Evolutionary conservation across 2,329 filamentous ascomycete species (phyloP).

Genomic region (Talaromyces sp.): DNA sequence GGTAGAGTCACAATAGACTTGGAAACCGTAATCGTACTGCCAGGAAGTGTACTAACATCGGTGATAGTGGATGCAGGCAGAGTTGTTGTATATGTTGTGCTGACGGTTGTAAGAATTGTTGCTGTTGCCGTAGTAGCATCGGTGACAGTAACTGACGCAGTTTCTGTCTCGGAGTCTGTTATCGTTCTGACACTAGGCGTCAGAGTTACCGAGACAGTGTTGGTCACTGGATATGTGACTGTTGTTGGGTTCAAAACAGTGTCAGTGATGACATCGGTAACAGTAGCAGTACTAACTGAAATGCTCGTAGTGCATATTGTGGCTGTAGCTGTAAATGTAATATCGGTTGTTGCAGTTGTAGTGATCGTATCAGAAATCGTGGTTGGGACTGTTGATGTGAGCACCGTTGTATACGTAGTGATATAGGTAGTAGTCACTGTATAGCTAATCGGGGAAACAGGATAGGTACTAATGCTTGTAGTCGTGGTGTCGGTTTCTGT

Average conservation of each 20-base stretch:
- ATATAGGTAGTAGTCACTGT: conserved; percentile 3
- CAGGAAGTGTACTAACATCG: conserved; percentile 1
- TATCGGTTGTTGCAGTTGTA: neutral
- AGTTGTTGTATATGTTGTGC: neutral
- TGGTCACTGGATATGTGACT: neutral
- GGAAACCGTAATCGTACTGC: conserved; percentile 1
- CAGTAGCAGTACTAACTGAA: neutral
- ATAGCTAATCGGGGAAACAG: neutral
- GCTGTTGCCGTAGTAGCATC: neutral
- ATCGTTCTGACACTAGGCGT: neutral
- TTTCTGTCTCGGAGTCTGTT: neutral
- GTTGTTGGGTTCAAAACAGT: neutral
- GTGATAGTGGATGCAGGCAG: conserved; percentile 1
- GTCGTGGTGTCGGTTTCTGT: conserved; percentile 2
- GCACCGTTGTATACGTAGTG: conserved; percentile 7
- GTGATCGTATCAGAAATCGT: conserved; percentile 7
- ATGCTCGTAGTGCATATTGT: neutral
- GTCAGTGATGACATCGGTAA: neutral
- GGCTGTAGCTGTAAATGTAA: neutral
- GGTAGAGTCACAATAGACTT: neutral
- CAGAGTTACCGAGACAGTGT: neutral
- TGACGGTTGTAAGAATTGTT: neutral
- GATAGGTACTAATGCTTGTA: neutral
- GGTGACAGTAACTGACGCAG: neutral
- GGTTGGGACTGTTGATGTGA: neutral